Conservation (phyloP, 2,329 filamentous ascomycete species). For the Penicillium sp. region DNA sequence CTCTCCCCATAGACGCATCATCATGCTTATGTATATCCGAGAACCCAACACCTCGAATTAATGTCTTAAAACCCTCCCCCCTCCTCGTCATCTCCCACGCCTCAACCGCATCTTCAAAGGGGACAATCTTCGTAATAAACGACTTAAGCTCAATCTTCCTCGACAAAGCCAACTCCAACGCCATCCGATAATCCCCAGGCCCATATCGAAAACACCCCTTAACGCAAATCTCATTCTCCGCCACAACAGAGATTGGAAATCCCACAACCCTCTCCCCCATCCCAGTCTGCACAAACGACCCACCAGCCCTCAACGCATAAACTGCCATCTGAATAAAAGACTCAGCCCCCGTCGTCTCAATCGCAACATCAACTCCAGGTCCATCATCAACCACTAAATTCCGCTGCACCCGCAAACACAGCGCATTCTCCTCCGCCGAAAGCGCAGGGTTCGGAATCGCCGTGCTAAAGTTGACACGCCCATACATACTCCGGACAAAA, state of each 20-base stretch:
- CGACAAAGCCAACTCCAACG: slow-evolving; percentile 42
- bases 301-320: slow-evolving; percentile 37
- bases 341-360: slow-evolving; percentile 50
- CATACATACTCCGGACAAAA: slow-evolving; percentile 14
- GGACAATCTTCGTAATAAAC: slow-evolving; percentile 37
- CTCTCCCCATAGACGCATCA: background rate
- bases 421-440: slow-evolving; percentile 30
- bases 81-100: slow-evolving; percentile 36
- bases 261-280: slow-evolving; percentile 43
- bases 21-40: slow-evolving; percentile 1
- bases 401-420: slow-evolving; percentile 31
- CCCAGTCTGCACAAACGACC: slow-evolving; percentile 40
- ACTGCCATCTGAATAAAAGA: slow-evolving; percentile 52
- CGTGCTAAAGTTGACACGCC: slow-evolving; percentile 12
- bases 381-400: slow-evolving; percentile 29
- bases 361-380: slow-evolving; percentile 45
- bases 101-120: slow-evolving; percentile 38
- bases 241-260: slow-evolving; percentile 42
- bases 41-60: slow-evolving; percentile 25
- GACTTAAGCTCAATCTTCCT: slow-evolving; percentile 34
- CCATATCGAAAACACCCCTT: slow-evolving; percentile 41
- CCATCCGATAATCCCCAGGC: slow-evolving; percentile 39
- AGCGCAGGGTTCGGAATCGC: slow-evolving; percentile 12
- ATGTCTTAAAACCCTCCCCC: slow-evolving; percentile 28
- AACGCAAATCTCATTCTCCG: slow-evolving; percentile 40